Evolutionary conservation across 2,329 filamentous ascomycete species (phyloP), one percentile per base, ranked within the genome.

Genomic region (Aspergillus aculeatus): DNA sequence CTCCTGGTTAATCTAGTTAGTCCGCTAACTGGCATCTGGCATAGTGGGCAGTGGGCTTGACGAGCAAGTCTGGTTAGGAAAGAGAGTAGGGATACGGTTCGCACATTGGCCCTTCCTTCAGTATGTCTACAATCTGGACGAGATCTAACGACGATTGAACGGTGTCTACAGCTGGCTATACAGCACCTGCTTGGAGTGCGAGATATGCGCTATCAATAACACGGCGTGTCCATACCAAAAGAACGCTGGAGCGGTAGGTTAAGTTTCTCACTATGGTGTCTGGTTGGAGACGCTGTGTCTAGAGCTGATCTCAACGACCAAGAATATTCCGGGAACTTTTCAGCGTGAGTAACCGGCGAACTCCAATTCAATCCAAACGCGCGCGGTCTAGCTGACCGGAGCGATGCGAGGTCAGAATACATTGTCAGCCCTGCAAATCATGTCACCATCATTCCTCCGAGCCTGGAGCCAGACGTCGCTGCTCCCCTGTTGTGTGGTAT

Each of bases 321-420:
- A 76, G 69, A 76, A 76, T 65, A 71, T 74, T 4, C 70, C 72
- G 4, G 75, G 74, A 1, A 77, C 75, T 4, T 76, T 77, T 56
- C 74, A 76, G 47, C 73, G 72, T 73, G 53, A 58, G 68, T 51
- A 2, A 12, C 11, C 9, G 4, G 21, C 14, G 24, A 21, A 19
- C 24, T 10, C 29, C 23, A 9, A 29, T 11, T 23, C 2, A 29
- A 3, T 29, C 12, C 9, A 14, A n/a, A 21, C 49, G 7, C 10
- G 24, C 6, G 16, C 7, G 14, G 11, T 21, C 6, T 10, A 12
- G 24, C 23, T 19, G 31, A 1, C 23, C 50, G 50, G 7, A 50
- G 21, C 31, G 35, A 26, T 38, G 4, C 23, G 12, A 24, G 5
- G 3, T 14, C 23, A 74, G 72, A 77, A 57, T 77, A 75, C 50